Evolutionary conservation across 1,139 yeast genomes (phyloP).

Genomic region (Blastobotrys serpentis): DNA sequence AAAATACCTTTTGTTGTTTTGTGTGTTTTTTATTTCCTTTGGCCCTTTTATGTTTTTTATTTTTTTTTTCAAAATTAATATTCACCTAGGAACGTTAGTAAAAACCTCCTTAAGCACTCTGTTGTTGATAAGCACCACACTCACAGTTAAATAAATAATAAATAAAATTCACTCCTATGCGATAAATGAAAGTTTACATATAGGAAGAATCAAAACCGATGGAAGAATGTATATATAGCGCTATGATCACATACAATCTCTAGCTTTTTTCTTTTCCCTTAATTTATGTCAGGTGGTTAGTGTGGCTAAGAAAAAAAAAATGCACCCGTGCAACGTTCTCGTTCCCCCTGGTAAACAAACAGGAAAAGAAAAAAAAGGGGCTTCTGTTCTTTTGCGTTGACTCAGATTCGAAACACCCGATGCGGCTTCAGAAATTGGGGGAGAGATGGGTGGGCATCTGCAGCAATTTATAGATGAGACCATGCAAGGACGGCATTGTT

Average conservation of each 20-base stretch:
- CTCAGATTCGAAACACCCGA: constrained; percentile 9
- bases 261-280: not conserved
- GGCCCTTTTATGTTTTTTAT: not conserved
- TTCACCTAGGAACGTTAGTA: constrained; percentile 2
- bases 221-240: constrained; percentile 1
- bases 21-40: too few relatives aligned
- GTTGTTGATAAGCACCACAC: too few relatives aligned
- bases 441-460: too few relatives aligned
- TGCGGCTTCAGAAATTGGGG: not conserved
- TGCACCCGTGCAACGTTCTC: not conserved
- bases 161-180: not conserved
- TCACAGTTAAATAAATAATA: constrained; percentile 6
- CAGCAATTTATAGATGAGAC: too few relatives aligned
- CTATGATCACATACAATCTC: constrained; percentile 6
- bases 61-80: not conserved
- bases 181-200: not conserved
- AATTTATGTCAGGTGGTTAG: not conserved
- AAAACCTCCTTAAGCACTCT: too few relatives aligned
- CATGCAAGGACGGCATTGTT: too few relatives aligned
- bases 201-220: not conserved
- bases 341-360: constrained; percentile 5
- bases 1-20: too few relatives aligned
- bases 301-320: not conserved
- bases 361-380: constrained; percentile 11
- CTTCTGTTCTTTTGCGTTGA: not conserved